Conservation (phyloP, 768 basidiomycete species). For the Phlebiopsis flavidoalba region DNA sequence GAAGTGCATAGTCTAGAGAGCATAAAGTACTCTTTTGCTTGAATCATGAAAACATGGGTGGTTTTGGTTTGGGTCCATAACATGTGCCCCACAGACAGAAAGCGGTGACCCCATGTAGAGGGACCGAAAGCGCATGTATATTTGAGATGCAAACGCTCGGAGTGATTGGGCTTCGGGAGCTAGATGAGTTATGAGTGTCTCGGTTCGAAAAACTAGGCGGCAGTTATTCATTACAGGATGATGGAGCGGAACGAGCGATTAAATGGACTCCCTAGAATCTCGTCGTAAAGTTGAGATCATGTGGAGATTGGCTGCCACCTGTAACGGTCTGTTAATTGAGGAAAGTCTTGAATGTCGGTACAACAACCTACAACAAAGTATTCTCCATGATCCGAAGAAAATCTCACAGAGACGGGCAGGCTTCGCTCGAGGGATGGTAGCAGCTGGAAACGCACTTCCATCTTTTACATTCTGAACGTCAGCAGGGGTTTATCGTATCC, state of each 20-base stretch:
- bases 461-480: slow-evolving; percentile 27
- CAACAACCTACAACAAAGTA: slow-evolving; percentile 45
- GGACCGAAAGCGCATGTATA: slow-evolving; percentile 48
- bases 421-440: slow-evolving; percentile 57
- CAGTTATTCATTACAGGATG: too few species aligned
- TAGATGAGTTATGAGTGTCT: neutral
- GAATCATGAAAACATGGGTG: slow-evolving; percentile 43
- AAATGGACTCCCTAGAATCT: slow-evolving; percentile 49
- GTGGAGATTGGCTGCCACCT: slow-evolving; percentile 56
- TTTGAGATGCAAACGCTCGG: slow-evolving; percentile 36
- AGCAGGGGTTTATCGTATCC: slow-evolving; percentile 23
- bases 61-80: slow-evolving; percentile 52
- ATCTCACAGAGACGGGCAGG: slow-evolving; percentile 55
- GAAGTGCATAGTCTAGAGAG: slow-evolving; percentile 50
- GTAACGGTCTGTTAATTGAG: neutral
- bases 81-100: slow-evolving; percentile 60
- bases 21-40: slow-evolving; percentile 59
- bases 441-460: slow-evolving; percentile 40
- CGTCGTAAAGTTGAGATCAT: slow-evolving; percentile 50
- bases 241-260: slow-evolving; percentile 44
- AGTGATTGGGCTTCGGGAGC: slow-evolving; percentile 35
- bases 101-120: slow-evolving; percentile 60
- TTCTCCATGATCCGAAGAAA: slow-evolving; percentile 58
- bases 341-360: neutral
- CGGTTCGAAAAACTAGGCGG: neutral